Evolutionary conservation across 2,329 filamentous ascomycete species (phyloP).

Genomic region (Talaromyces marneffei): DNA sequence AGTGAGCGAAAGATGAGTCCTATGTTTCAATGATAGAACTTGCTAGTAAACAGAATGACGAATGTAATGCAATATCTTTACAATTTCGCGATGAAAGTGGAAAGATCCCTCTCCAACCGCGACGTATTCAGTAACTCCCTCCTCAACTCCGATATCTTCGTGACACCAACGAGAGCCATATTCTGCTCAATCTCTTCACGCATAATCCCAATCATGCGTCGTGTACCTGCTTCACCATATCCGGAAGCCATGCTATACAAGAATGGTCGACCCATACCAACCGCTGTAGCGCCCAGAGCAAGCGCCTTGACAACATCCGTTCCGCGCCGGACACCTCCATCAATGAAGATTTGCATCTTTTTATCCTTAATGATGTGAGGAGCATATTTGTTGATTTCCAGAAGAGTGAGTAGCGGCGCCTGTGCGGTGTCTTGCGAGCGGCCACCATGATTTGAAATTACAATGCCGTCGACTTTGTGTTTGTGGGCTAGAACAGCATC

Average conservation of each 20-base stretch:
- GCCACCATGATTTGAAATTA: constrained; percentile 40
- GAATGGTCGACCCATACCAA: constrained; percentile 58
- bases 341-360: constrained; percentile 56
- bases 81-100: constrained; percentile 17
- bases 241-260: constrained; percentile 50
- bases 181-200: constrained; percentile 31
- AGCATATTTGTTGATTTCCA: constrained; percentile 58
- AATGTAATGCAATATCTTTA: neutral
- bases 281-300: constrained; percentile 59
- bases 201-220: constrained; percentile 33
- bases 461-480: constrained; percentile 43
- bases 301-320: constrained; percentile 63
- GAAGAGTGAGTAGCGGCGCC: constrained; percentile 52
- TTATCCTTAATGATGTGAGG: constrained; percentile 52
- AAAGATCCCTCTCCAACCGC: constrained; percentile 28
- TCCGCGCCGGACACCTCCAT: constrained; percentile 60
- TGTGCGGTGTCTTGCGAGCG: constrained; percentile 42
- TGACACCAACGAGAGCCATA: constrained; percentile 31
- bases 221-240: constrained; percentile 57
- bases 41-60: too few relatives aligned
- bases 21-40: neutral
- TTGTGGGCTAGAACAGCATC: constrained; percentile 45
- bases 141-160: constrained; percentile 22
- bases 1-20: too few relatives aligned
- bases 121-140: constrained; percentile 29